Percentiles rank a stretch among this genome's conserved stretches.
Conservation (phyloP, 1,139 yeast genomes). For the Lodderomyces margitis region DNA sequence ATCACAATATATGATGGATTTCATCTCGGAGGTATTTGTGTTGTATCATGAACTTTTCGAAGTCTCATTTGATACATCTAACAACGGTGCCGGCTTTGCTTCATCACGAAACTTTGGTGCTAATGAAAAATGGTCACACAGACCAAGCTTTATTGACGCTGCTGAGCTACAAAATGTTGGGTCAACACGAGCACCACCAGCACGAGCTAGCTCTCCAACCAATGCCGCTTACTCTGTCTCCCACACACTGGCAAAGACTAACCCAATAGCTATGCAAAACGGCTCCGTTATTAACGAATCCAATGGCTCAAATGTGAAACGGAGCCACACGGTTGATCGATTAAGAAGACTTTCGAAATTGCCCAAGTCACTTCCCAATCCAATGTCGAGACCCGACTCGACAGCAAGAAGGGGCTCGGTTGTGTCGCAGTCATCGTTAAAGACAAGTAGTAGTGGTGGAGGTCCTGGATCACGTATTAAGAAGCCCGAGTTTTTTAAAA, state of each 20-base stretch:
- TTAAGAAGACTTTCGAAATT: conserved; percentile 15
- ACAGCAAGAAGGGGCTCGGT: conserved; percentile 10
- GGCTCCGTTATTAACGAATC: neutral
- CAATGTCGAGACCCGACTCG: neutral
- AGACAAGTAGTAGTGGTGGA: neutral
- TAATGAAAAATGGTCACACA: conserved; percentile 40
- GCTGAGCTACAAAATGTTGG: conserved; percentile 2
- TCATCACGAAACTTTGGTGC: conserved; percentile 15
- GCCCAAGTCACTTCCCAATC: conserved; percentile 7
- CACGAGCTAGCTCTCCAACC: conserved; percentile 5
- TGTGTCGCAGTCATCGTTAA: neutral
- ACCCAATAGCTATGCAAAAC: conserved; percentile 2
- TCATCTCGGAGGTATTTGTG: conserved; percentile 63
- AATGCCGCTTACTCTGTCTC: neutral
- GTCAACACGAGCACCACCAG: neutral
- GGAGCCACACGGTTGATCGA: conserved; percentile 12
- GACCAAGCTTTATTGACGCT: conserved; percentile 48
- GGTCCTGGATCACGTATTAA: conserved; percentile 5
- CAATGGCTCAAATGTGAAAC: neutral
- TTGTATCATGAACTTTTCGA: conserved; percentile 57
- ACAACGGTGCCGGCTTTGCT: conserved; percentile 13
- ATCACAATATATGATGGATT: conserved; percentile 58
- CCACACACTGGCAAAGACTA: conserved; percentile 3
- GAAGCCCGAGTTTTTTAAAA: conserved; percentile 8
- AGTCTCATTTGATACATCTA: conserved; percentile 19